These are phyloP conservation scores for Ogataea zsoltii DNA, from an alignment of 805 yeast species.

Conservation along the genomic window DNA sequence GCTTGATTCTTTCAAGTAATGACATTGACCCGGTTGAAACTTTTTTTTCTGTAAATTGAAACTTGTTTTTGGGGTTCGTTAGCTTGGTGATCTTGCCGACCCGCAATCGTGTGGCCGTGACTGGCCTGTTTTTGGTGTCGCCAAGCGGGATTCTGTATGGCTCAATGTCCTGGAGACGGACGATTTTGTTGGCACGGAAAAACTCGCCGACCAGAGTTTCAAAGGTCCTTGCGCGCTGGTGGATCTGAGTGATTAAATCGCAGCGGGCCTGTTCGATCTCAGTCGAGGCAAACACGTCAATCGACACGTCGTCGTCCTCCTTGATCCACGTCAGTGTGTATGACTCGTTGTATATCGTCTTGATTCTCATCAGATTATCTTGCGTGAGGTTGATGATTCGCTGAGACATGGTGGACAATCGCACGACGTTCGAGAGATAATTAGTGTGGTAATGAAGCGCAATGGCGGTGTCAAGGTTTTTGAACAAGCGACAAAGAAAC, in stretches of 20 bases:
- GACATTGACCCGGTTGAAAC: constrained; percentile 21
- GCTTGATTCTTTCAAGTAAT: constrained; percentile 41
- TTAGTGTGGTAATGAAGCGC: constrained; percentile 27
- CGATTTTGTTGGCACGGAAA: not conserved
- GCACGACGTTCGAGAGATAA: constrained; percentile 20
- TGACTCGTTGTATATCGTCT: constrained; percentile 20
- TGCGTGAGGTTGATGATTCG: constrained; percentile 16
- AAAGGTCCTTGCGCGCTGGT: constrained; percentile 12
- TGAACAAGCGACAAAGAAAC: constrained; percentile 12
- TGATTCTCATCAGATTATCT: constrained; percentile 15
- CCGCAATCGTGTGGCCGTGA: not conserved
- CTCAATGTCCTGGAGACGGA: constrained; percentile 9
- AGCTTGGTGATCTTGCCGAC: constrained; percentile 13
- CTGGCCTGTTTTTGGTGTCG: constrained; percentile 5
- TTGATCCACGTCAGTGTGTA: constrained; percentile 9
- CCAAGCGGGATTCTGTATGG: constrained; percentile 7
- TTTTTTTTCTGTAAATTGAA: constrained; percentile 36
- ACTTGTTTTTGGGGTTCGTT: constrained; percentile 39
- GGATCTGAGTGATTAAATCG: constrained; percentile 15
- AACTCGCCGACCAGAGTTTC: constrained; percentile 7
- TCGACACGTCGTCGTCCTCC: constrained; percentile 18
- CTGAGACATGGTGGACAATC: constrained; percentile 18
- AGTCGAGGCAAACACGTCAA: constrained; percentile 15
- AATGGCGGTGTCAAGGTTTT: constrained; percentile 21
- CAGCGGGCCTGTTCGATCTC: constrained; percentile 10